A percentile compares a stretch with the other conserved stretches of the same genome.
These are phyloP conservation scores for Citrus australasica DNA, from an alignment of 345 rosid genomes.

Conservation along the genomic window DNA sequence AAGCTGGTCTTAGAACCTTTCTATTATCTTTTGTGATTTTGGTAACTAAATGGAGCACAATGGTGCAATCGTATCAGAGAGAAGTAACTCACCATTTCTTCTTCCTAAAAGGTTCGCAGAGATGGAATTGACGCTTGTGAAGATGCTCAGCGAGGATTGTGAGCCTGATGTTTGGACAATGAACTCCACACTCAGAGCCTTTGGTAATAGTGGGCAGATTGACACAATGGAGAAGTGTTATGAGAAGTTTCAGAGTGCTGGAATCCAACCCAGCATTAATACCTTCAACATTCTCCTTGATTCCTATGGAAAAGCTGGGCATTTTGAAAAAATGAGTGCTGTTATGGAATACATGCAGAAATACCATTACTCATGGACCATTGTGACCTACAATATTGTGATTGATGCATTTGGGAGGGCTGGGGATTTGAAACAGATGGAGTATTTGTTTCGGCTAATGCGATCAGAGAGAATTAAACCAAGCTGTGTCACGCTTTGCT, in stretches of 20 bases:
- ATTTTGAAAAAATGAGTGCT: slow-evolving; percentile 80
- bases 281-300: slow-evolving; percentile 87
- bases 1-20: not conserved
- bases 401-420: slow-evolving; percentile 89
- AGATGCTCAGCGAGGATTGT: slow-evolving; percentile 72
- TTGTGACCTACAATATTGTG: slow-evolving; percentile 87
- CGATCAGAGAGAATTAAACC: slow-evolving; percentile 76
- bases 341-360: slow-evolving; percentile 95
- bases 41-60: slow-evolving; percentile 21
- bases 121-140: slow-evolving; percentile 77
- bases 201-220: slow-evolving; percentile 78
- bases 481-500: slow-evolving; percentile 82
- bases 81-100: slow-evolving; percentile 23
- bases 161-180: slow-evolving; percentile 92
- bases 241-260: slow-evolving; percentile 88
- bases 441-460: slow-evolving; percentile 81
- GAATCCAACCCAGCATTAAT: slow-evolving; percentile 81
- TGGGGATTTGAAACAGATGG: slow-evolving; percentile 86
- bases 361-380: slow-evolving; percentile 90
- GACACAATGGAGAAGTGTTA: slow-evolving; percentile 89
- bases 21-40: slow-evolving; percentile 2
- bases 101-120: slow-evolving; percentile 67
- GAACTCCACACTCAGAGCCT: slow-evolving; percentile 89
- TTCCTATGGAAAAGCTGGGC: slow-evolving; percentile 75
- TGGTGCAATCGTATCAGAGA: slow-evolving; percentile 9